Percentiles rank a stretch among this genome's conserved stretches.
Conservation (phyloP, 345 rosid genomes). For the Firmiana major region DNA sequence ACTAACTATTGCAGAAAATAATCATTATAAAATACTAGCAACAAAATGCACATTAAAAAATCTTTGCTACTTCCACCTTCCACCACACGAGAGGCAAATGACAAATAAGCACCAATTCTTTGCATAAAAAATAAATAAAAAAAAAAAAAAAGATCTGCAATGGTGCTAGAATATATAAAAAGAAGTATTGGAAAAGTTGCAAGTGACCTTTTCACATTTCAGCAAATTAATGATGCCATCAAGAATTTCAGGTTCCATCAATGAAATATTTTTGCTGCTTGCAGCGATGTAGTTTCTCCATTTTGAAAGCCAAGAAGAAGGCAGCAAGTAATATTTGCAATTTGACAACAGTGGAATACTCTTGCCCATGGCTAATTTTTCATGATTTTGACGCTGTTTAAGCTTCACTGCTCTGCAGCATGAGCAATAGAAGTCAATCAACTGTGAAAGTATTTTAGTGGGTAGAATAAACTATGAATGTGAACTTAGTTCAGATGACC, state of each 20-base stretch:
- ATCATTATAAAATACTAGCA: neutral
- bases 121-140: too few relatives aligned
- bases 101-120: neutral
- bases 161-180: constrained; percentile 17
- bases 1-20: neutral
- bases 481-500: constrained; percentile 45
- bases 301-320: constrained; percentile 72
- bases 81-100: neutral
- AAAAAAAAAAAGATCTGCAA: neutral
- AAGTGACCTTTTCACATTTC: constrained; percentile 76
- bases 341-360: constrained; percentile 48
- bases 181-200: constrained; percentile 15
- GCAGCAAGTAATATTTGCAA: constrained; percentile 68
- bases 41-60: neutral
- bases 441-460: constrained; percentile 5
- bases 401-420: constrained; percentile 71
- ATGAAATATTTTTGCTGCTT: constrained; percentile 60
- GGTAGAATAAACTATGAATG: constrained; percentile 6
- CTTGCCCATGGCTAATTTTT: constrained; percentile 74
- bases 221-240: constrained; percentile 52
- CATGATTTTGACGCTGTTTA: constrained; percentile 85
- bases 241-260: constrained; percentile 65
- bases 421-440: constrained; percentile 29
- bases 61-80: neutral
- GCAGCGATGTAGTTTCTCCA: constrained; percentile 82